Evolutionary conservation across 164 flowering plant genomes (phyloP), one percentile per base, ranked within the genome.

Genomic region (Aristolochia contorta): DNA sequence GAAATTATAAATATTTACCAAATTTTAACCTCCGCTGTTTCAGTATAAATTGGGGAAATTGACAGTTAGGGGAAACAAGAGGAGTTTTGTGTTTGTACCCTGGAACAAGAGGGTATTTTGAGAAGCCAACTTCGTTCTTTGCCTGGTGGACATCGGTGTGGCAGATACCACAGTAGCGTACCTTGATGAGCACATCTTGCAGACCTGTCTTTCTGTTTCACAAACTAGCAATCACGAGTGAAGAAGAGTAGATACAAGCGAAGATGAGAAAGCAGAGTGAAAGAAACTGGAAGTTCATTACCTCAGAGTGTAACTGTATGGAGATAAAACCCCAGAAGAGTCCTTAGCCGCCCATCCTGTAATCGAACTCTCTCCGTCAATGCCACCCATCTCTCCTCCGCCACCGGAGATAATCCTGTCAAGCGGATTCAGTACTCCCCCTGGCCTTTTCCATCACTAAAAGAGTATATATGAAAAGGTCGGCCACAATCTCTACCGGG

Each of bases 161-260:
- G 43, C 62, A 59, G 41, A 47, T 59, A 12, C 62, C 53, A 24
- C 62, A 59, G 41, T 47, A 59, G 20, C 23, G 37, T 2, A 59
- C 27, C 62, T 46, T 59, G 18, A 59, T 23, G 13, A 52, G 14
- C 37, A 59, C 52, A n/a, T 59, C 62, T 22, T 59, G 53, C 1
- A 9, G 18, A 1, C 62, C 62, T 14, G 47, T 59, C 14, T 13
- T 33, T n/a, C 53, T 47, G 52, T 15, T 7, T 6, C 32, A 54
- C 0, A 58, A 19, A 20, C 47, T 37, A 43, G 20, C 20, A 8
- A 12, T 1, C 1, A 48, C 1, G 21, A 48, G 21, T 12, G 20
- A 22, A 1, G 54, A 22, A 48, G 6, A 48, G 22, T 7, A 22
- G 16, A 10, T 1, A 37, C 7, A 37, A 37, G 43, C n/a, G n/a